Percentiles rank a stretch among this genome's conserved stretches.
Evolutionary conservation across 2,329 filamentous ascomycete genomes (phyloP).

Genomic region (Aphanocladium album): DNA sequence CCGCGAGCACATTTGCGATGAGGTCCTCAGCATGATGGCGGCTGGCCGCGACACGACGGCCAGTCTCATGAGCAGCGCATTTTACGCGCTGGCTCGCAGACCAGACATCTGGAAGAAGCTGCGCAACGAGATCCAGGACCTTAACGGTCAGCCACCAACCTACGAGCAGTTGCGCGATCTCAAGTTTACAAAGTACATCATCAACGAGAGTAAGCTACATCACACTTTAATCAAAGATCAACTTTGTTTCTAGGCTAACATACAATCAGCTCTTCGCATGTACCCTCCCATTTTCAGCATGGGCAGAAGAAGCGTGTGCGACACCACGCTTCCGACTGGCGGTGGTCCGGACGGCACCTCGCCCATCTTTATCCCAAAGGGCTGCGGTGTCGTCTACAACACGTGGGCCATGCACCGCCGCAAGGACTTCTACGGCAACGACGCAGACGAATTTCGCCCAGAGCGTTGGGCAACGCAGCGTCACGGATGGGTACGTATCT

Average conservation of each 20-base stretch:
- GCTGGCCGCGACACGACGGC: conserved; percentile 23
- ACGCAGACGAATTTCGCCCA: conserved; percentile 30
- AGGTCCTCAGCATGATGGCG: conserved; percentile 17
- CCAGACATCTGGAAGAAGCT: conserved; percentile 1
- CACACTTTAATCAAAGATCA: background rate
- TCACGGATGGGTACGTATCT: conserved; percentile 20
- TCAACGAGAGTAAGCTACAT: conserved; percentile 4
- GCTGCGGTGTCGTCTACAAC: conserved; percentile 19
- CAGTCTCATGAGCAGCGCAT: conserved; percentile 18
- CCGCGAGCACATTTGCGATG: conserved; percentile 12
- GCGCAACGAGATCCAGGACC: conserved; percentile 7
- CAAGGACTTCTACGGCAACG: conserved; percentile 30
- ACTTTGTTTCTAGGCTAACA: background rate
- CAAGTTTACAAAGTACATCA: background rate
- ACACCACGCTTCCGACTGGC: conserved; percentile 30
- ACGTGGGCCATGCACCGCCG: conserved; percentile 28
- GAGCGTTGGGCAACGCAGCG: conserved; percentile 31
- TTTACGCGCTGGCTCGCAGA: conserved; percentile 17
- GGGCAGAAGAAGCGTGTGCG: conserved; percentile 4
- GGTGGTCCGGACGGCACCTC: conserved; percentile 29
- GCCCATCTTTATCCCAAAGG: conserved; percentile 27
- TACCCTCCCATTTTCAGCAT: conserved; percentile 27
- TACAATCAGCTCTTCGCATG: conserved; percentile 22
- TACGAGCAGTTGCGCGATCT: conserved; percentile 3
- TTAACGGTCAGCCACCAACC: background rate